Percentiles rank a stretch among this genome's conserved stretches.
These are phyloP conservation scores for Ophiosphaerella korrae DNA, from an alignment of 2,329 filamentous ascomycete genomes.

Conservation along the genomic window DNA sequence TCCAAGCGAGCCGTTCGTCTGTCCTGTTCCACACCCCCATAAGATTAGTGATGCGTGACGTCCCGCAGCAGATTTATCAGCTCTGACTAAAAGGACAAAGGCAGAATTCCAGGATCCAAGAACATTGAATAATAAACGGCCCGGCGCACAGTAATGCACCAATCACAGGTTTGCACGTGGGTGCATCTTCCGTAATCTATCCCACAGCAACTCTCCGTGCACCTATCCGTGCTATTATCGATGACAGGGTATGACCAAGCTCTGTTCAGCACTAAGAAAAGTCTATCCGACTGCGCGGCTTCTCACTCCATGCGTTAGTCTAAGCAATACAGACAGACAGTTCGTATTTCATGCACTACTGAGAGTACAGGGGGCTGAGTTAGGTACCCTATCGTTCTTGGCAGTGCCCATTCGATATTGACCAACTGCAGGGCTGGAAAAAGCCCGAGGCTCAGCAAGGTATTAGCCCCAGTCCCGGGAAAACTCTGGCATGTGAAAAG, in stretches of 20 bases:
- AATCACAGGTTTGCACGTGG: conserved; percentile 11
- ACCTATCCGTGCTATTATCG: no score
- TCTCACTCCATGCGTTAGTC: no score
- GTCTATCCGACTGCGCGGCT: no score
- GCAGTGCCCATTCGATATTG: conserved; percentile 12
- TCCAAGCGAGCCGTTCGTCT: conserved; percentile 8
- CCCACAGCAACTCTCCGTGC: not conserved
- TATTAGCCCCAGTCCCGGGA: not conserved
- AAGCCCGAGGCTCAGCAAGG: conserved; percentile 16
- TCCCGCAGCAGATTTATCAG: conserved; percentile 3
- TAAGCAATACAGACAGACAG: not conserved
- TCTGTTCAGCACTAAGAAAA: no score
- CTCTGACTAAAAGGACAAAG: conserved; percentile 2
- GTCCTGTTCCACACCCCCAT: not conserved
- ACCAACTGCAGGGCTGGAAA: conserved; percentile 13
- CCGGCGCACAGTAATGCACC: conserved; percentile 5
- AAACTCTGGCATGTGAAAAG: conserved; percentile 8
- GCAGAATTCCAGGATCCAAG: not conserved
- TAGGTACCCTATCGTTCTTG: conserved; percentile 2
- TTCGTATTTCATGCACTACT: conserved; percentile 1
- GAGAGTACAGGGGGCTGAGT: conserved; percentile 3
- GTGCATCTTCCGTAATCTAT: not conserved
- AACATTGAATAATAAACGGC: conserved; percentile 1
- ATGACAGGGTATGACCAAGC: no score
- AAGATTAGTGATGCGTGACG: not conserved